phyloP scores from a whole-genome alignment of 352 stramenopile genomes.

The Pseudoperonospora humuli region DNA sequence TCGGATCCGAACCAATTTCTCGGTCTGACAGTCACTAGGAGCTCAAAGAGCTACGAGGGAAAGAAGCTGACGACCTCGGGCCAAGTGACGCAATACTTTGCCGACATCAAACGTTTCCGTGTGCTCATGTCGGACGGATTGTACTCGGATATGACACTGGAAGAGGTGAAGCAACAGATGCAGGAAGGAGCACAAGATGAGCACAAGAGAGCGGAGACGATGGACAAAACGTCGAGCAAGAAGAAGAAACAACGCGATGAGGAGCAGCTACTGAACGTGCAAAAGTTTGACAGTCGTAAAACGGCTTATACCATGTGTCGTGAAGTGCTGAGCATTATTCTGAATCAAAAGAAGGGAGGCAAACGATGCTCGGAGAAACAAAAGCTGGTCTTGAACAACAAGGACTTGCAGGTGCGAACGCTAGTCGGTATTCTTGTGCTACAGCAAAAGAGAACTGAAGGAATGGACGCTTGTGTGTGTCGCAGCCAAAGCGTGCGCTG shows the following conservation, averaged over 20 bases:
- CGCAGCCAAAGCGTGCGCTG: constrained; percentile 44
- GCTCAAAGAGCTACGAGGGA: constrained; percentile 42
- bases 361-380: constrained; percentile 48
- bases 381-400: constrained; percentile 44
- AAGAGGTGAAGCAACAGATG: constrained; percentile 22
- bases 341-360: constrained; percentile 44
- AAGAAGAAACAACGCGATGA: constrained; percentile 20
- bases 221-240: constrained; percentile 5
- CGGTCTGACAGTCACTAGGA: constrained; percentile 30
- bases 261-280: constrained; percentile 27
- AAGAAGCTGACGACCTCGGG: constrained; percentile 28
- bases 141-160: constrained; percentile 36
- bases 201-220: constrained; percentile 13
- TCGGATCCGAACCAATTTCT: constrained; percentile 40
- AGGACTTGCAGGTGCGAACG: constrained; percentile 39
- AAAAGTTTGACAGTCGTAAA: constrained; percentile 41
- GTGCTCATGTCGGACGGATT: constrained; percentile 38
- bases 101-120: constrained; percentile 31
- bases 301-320: constrained; percentile 41
- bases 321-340: constrained; percentile 41
- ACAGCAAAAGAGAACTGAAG: too few species aligned
- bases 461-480: neutral
- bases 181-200: constrained; percentile 1
- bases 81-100: constrained; percentile 42
- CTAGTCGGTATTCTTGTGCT: neutral